Percentiles rank a stretch among this genome's conserved stretches.
Evolutionary conservation across 1,284 basidiomycete species (phyloP).

Genomic region (Ustilago loliicola): DNA sequence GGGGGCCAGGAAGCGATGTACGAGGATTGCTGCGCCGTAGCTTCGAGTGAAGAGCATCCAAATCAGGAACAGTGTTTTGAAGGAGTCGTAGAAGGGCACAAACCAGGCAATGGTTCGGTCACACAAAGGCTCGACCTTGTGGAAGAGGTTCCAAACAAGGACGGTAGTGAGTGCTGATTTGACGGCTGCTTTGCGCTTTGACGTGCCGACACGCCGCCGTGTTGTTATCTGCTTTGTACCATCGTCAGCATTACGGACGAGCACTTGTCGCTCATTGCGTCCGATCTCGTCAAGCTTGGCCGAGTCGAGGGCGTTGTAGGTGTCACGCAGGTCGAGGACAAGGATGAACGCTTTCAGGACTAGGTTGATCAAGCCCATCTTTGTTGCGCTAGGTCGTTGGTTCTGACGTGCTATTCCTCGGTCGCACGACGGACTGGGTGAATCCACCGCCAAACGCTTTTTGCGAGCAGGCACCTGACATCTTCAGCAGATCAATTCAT

Average conservation of each 20-base stretch:
- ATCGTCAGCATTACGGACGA: conserved; percentile 34
- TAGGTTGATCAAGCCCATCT: conserved; percentile 46
- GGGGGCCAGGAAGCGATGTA: conserved; percentile 43
- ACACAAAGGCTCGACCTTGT: conserved; percentile 42
- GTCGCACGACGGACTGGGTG: no score
- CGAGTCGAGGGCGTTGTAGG: conserved; percentile 36
- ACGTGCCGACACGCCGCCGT: conserved; percentile 33
- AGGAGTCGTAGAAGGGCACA: conserved; percentile 53
- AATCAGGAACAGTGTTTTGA: conserved; percentile 53
- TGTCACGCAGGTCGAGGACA: conserved; percentile 41
- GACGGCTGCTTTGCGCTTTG: conserved; percentile 36
- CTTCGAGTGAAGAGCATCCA: conserved; percentile 55
- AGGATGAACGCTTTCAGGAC: conserved; percentile 40
- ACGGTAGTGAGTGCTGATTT: conserved; percentile 44
- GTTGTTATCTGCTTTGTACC: conserved; percentile 33
- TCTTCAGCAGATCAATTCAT: conserved; percentile 56
- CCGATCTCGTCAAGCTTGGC: conserved; percentile 38
- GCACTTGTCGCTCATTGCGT: conserved; percentile 31
- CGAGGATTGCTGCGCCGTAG: conserved; percentile 45
- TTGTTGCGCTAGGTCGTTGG: no score
- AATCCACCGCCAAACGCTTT: no score
- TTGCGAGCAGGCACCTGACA: conserved; percentile 54
- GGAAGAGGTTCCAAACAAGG: conserved; percentile 49
- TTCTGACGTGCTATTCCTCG: no score
- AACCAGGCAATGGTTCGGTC: conserved; percentile 52